Evolutionary conservation across 2,329 filamentous ascomycete species (phyloP).

Genomic region (Fusarium foetens): DNA sequence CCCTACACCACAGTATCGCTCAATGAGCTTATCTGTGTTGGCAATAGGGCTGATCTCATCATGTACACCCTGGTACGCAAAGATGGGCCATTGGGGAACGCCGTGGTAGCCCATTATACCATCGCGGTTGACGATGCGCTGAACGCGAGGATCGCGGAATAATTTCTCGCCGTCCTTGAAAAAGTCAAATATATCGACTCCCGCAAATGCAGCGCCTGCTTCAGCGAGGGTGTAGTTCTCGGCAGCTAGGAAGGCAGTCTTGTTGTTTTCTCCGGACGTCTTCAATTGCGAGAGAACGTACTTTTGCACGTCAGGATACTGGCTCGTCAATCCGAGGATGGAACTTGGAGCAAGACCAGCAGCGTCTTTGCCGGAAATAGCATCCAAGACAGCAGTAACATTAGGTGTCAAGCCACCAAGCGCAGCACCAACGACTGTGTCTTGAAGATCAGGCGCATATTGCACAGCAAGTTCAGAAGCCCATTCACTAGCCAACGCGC

Average conservation of each 20-base stretch:
- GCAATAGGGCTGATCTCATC: constrained; percentile 36
- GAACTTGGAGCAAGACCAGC: constrained; percentile 37
- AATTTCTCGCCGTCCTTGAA: constrained; percentile 14
- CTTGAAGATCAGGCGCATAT: constrained; percentile 62
- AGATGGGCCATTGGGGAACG: constrained; percentile 37
- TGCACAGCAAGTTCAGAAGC: constrained; percentile 61
- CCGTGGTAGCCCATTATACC: constrained; percentile 43
- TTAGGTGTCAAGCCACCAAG: constrained; percentile 60
- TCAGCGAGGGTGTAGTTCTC: constrained; percentile 7
- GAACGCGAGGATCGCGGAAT: constrained; percentile 20
- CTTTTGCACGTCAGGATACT: constrained; percentile 33
- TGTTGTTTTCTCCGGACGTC: constrained; percentile 26
- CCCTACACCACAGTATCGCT: constrained; percentile 33
- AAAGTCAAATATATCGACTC: constrained; percentile 26
- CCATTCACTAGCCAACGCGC: constrained; percentile 61
- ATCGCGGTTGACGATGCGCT: constrained; percentile 24
- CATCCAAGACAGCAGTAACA: constrained; percentile 49
- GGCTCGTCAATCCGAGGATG: constrained; percentile 37
- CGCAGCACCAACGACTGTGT: constrained; percentile 57
- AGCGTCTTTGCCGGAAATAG: constrained; percentile 44
- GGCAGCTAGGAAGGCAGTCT: constrained; percentile 38
- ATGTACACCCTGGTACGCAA: constrained; percentile 33
- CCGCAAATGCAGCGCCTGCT: constrained; percentile 19
- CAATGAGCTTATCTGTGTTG: constrained; percentile 32
- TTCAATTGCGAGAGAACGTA: constrained; percentile 36